These are phyloP conservation scores for Pseudocercospora vitis DNA, from an alignment of 2,329 filamentous ascomycete genomes.

Conservation along the genomic window DNA sequence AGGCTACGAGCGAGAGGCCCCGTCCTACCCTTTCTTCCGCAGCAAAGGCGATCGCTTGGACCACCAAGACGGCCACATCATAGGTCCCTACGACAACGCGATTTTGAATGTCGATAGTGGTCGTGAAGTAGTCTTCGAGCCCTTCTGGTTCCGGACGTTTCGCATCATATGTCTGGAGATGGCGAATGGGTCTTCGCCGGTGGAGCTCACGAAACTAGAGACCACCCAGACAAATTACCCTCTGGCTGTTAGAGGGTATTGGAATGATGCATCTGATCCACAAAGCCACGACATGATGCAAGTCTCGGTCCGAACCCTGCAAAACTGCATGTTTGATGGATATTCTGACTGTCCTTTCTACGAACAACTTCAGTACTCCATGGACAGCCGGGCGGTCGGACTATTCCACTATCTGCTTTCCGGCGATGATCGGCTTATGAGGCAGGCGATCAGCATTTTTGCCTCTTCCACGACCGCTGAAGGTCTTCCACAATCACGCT, in stretches of 20 bases:
- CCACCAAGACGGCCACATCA: constrained; percentile 33
- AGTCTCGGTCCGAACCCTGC: constrained; percentile 37
- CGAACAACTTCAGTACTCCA: constrained; percentile 34
- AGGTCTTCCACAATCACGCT: constrained; percentile 41
- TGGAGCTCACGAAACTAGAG: constrained; percentile 32
- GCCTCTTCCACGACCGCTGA: constrained; percentile 24
- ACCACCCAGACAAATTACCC: constrained; percentile 43
- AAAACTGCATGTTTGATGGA: constrained; percentile 40
- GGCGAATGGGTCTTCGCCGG: constrained; percentile 25
- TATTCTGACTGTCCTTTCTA: constrained; percentile 36
- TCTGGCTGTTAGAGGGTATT: constrained; percentile 34
- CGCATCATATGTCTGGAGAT: constrained; percentile 39
- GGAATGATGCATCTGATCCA: constrained; percentile 19
- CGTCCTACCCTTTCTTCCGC: constrained; percentile 43
- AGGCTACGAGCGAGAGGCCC: constrained; percentile 39
- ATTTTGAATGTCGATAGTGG: constrained; percentile 29
- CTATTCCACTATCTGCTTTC: constrained; percentile 34
- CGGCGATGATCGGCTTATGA: constrained; percentile 31
- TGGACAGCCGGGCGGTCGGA: constrained; percentile 28
- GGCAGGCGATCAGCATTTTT: constrained; percentile 31
- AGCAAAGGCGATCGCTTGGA: constrained; percentile 43
- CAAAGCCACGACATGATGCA: constrained; percentile 27
- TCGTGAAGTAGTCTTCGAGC: constrained; percentile 35
- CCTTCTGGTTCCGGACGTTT: constrained; percentile 47
- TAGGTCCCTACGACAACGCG: constrained; percentile 43